Base-by-base conservation (phyloP, 2,329 filamentous ascomycete species). In the Graphiopsis chlorocephala region DNA sequence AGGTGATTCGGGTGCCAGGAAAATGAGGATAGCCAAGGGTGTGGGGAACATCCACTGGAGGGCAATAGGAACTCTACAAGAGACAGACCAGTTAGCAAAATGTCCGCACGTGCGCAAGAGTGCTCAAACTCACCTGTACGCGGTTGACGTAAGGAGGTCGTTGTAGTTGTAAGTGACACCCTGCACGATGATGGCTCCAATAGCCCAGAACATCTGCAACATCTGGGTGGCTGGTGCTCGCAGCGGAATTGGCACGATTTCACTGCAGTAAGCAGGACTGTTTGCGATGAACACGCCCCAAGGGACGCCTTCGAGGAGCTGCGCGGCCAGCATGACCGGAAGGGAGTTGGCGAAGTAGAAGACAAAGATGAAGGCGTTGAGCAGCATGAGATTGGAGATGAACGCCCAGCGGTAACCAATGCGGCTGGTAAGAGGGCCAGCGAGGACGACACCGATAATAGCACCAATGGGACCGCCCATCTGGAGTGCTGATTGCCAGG, bases 281-380 rank as follows among this genome's bases (percentile, higher is more conserved):
- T 88, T 88, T 72, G 86, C 85, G 69, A 88, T 86, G 74, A 89
- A 89, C 71, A 89, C 83, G 28, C 86, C 86, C 86, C 86, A 89
- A 2, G 86, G 86, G 4, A 89, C 72, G 66, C 86, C 86, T 74
- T 87, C 85, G 55, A 88, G 79, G 63, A 86, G 76, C 78, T 88
- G 86, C 42, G 81, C 78, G 4, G 79, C 79, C 70, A 87, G 82
- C 59, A 83, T 75, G 61, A 83, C 73, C 1, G 76, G 67, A 28
- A 83, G 77, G 3, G 79, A 81, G 38, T 82, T 67, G 61, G 78
- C 83, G 69, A 86, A 88, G 77, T 84, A 88, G 69, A 84, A 86
- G 67, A 86, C 72, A 71, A 88, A 85, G 76, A 87, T 87, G 69
- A 84, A 85, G 67, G 72, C 82, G 73, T 88, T 88, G 74, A 88